Evolutionary conservation across 75 land plant species (phyloP).

Genomic region (Sequoiadendron giganteum): DNA sequence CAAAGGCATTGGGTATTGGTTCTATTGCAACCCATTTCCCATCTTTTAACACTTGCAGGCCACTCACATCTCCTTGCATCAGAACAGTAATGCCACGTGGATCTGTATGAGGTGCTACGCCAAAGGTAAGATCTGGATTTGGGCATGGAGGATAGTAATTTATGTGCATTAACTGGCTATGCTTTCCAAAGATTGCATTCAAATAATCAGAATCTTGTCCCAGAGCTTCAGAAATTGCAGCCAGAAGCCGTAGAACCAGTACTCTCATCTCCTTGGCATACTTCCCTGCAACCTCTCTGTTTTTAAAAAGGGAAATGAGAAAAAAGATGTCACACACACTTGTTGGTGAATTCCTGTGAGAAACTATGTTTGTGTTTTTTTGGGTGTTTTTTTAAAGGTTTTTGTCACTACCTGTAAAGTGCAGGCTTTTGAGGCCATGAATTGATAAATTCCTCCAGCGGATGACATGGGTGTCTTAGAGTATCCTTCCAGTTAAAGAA

Average conservation of each 20-base stretch:
- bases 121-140: slow-evolving; percentile 59
- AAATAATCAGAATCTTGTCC: slow-evolving; percentile 40
- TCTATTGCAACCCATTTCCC: neutral
- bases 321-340: slow-evolving; percentile 20
- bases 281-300: too few relatives aligned
- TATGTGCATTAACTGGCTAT: slow-evolving; percentile 47
- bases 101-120: too few relatives aligned
- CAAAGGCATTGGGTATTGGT: neutral
- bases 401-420: neutral
- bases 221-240: slow-evolving; percentile 50
- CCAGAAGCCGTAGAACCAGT: slow-evolving; percentile 29
- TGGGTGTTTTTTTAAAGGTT: neutral
- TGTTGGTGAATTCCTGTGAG: slow-evolving; percentile 25
- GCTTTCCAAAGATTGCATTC: slow-evolving; percentile 35
- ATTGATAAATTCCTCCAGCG: slow-evolving; percentile 23
- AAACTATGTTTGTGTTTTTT: neutral
- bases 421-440: slow-evolving; percentile 65
- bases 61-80: too few relatives aligned
- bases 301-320: too few relatives aligned
- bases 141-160: slow-evolving; percentile 82
- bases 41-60: too few relatives aligned
- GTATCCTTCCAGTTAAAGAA: slow-evolving; percentile 67
- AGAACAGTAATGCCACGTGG: too few relatives aligned
- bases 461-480: slow-evolving; percentile 52
- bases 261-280: neutral